These are phyloP conservation scores for Murraya koenigii DNA, from an alignment of 345 rosid genomes.

Conservation along the genomic window DNA sequence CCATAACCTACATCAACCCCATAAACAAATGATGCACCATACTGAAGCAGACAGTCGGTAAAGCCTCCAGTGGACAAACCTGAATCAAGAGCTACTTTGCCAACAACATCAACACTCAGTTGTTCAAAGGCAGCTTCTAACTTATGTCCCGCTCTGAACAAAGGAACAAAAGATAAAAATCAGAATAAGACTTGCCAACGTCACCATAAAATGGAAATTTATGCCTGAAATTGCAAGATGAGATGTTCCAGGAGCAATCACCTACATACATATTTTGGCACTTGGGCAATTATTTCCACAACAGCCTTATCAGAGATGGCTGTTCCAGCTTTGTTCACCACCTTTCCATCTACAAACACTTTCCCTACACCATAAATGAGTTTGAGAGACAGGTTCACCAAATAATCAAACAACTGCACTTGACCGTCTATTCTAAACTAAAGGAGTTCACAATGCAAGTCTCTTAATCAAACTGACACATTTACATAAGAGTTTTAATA, in stretches of 20 bases:
- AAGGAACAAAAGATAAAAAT: conserved; percentile 13
- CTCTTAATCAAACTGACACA: background rate
- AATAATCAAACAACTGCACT: conserved; percentile 1
- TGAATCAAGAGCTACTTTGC: conserved; percentile 91
- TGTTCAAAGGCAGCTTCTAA: conserved; percentile 94
- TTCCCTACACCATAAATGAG: conserved; percentile 48
- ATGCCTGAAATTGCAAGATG: conserved; percentile 13
- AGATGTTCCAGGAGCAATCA: conserved; percentile 50
- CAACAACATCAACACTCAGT: conserved; percentile 73
- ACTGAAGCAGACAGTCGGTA: conserved; percentile 91
- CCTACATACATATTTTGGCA: conserved; percentile 99
- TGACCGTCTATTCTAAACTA: background rate
- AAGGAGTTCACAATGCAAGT: background rate
- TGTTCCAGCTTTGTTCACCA: conserved; percentile 84
- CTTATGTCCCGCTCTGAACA: conserved; percentile 81
- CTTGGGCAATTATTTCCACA: conserved; percentile 74
- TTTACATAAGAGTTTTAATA: background rate
- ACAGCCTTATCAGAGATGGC: conserved; percentile 62
- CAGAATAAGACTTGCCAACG: conserved; percentile 1
- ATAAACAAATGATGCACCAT: conserved; percentile 87
- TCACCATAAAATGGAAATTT: background rate
- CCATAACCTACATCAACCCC: conserved; percentile 98
- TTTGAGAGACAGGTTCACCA: background rate
- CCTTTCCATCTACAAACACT: conserved; percentile 85
- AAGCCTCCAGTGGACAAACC: conserved; percentile 97